Base-by-base conservation (phyloP, 1,284 basidiomycete genomes). In the Pseudozyma sp. region DNA sequence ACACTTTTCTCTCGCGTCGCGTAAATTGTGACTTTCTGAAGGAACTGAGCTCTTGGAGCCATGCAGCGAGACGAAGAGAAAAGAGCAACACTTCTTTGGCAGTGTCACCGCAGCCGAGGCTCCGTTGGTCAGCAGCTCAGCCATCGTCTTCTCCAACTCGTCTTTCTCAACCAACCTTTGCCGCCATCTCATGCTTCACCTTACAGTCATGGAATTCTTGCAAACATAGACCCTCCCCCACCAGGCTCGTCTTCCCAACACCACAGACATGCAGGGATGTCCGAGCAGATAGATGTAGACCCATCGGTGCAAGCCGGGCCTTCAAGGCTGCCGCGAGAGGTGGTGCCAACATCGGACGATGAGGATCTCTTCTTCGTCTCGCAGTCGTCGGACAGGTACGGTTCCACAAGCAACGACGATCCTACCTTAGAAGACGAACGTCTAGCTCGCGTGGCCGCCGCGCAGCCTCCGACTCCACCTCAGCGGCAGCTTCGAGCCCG, bases 401-500 rank as follows among this genome's bases (percentile, higher is more conserved):
- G 44, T 0, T 59, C 51, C 6, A 55, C 44, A 40, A 17, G 11
- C 5, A 44, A 47, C 13, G 17, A 42, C 8, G 34, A 52, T 46
- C n/a, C 42, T 5, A 46, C 17, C 10, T 3, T 43, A 16, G 47
- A 62, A 19, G 66, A 74, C 31, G 71, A 74, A 40, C 45, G 29
- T 1, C 8, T 68, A 0, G 71, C 71, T 16, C 43, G 62, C 39
- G 61, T 59, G 7, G 68, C 72, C 13, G 67, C 72, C 31, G 62
- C 62, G 11, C 67, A 58, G 29, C 61, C 68, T 17, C 69, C 64
- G 1, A 63, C 73, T 2, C 75, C 75, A 8, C 79, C 72, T 5
- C 61, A 75, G 4, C 76, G 69, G 19, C 56, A 69, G 17, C 56
- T 86, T 31, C 82, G 85, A 13, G 59, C 67, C 4, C 80, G 85